Conservation (phyloP, 129 eudicot genomes). For the Lactuca sativa region DNA sequence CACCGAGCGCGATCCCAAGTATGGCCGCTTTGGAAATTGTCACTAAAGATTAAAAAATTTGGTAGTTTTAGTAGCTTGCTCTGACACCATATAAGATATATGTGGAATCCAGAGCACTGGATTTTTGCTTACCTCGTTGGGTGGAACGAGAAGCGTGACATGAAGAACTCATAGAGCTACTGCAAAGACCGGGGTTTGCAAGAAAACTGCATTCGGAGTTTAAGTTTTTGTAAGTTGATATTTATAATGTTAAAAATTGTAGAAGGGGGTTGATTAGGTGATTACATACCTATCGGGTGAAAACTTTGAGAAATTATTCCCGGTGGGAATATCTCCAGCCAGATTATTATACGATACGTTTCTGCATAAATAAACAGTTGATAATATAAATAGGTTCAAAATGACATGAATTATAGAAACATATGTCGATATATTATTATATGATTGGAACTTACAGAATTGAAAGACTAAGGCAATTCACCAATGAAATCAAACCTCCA, state of each 20-base stretch:
- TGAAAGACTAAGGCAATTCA: slow-evolving; percentile 78
- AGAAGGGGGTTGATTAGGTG: background rate
- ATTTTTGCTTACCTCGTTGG: slow-evolving; percentile 52
- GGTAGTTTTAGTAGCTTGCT: background rate
- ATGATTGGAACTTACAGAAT: slow-evolving; percentile 55
- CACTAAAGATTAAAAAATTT: slow-evolving; percentile 29
- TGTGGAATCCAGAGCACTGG: background rate
- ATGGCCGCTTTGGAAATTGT: slow-evolving; percentile 83
- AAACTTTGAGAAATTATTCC: slow-evolving; percentile 84
- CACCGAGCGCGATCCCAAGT: slow-evolving; percentile 88
- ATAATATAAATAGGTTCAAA: background rate
- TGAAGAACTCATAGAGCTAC: slow-evolving; percentile 60
- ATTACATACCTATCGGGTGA: slow-evolving; percentile 74
- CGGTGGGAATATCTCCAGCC: slow-evolving; percentile 72
- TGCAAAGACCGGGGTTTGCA: slow-evolving; percentile 81
- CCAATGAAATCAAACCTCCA: slow-evolving; percentile 67
- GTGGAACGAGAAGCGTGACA: slow-evolving; percentile 64
- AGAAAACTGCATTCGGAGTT: slow-evolving; percentile 51
- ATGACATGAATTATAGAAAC: background rate
- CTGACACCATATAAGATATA: background rate
- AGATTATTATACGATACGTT: slow-evolving; percentile 88
- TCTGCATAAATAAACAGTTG: slow-evolving; percentile 40
- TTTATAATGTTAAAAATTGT: background rate
- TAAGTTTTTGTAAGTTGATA: background rate
- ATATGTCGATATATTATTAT: background rate